Percentiles rank a stretch among this genome's conserved stretches.
Evolutionary conservation across 305 asterid genomes (phyloP).

Genomic region (Rubia tinctorum): DNA sequence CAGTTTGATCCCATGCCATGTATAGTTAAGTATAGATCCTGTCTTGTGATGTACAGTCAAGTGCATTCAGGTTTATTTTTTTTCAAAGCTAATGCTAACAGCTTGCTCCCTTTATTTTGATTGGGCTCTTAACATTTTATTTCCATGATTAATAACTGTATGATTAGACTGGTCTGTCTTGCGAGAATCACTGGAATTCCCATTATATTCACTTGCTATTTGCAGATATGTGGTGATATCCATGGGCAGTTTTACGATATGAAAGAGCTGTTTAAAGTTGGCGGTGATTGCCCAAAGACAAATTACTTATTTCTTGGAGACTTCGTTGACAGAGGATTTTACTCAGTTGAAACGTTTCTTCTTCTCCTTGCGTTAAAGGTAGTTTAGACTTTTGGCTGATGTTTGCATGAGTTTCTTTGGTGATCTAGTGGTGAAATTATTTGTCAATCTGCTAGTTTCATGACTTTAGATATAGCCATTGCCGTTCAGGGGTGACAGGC

Average conservation of each 20-base stretch:
- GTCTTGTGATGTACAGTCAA: neutral
- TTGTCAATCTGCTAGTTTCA: neutral
- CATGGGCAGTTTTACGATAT: slow-evolving; percentile 99
- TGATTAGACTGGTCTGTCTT: slow-evolving; percentile 3
- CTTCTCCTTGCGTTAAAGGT: slow-evolving; percentile 97
- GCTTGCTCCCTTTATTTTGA: neutral
- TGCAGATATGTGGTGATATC: slow-evolving; percentile 97
- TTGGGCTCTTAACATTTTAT: neutral
- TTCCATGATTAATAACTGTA: neutral
- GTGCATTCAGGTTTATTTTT: neutral
- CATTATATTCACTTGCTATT: slow-evolving; percentile 12
- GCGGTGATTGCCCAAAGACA: slow-evolving; percentile 93
- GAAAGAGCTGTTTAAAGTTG: slow-evolving; percentile 97
- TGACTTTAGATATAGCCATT: neutral
- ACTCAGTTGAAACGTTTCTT: slow-evolving; percentile 95
- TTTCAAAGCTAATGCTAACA: neutral
- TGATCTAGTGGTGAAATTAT: neutral
- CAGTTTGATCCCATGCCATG: neutral
- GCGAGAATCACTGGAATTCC: slow-evolving; percentile 5
- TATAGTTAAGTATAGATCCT: neutral
- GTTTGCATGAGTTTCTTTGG: neutral
- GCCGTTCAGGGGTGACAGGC: neutral
- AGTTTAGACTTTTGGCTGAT: slow-evolving; percentile 14
- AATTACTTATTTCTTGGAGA: slow-evolving; percentile 98
- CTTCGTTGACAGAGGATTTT: slow-evolving; percentile 95